Base-by-base conservation (phyloP, 2,329 filamentous ascomycete genomes). In the Tolypocladium ophioglossoides region DNA sequence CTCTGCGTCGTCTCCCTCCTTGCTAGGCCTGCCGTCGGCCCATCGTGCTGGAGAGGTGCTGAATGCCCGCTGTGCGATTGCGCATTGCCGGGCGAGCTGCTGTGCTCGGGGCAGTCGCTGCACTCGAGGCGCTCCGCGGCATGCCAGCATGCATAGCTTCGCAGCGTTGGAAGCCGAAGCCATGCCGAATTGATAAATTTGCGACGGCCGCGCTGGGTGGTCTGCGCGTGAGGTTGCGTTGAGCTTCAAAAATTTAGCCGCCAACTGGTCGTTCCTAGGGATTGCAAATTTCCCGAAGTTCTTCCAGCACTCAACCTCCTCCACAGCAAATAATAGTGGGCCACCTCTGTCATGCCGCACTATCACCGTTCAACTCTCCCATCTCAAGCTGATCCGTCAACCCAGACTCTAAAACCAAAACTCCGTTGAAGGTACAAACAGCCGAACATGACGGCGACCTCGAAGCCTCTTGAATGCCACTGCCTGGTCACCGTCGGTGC, bases 401-500 rank as follows among this genome's bases (percentile, higher is more conserved):
- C 24, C 32, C 27, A n/a, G 10, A 8, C 16, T 18, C 14, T 8
- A 16, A 18, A 38, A n/a, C 18, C 7, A n/a, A 38, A 10, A 8
- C 18, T 16, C 34, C 7, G 16, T n/a, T 20, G 18, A 20, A 11
- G 18, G 8, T n/a, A n/a, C 1, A 34, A 6, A 34, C 7, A 12
- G 12, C 27, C 27, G 24, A 48, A n/a, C 24, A 60, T 64, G 54
- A 47, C 35, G 9, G 47, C 55, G 39, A 37, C 35, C 1, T 48
- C 38, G 7, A 24, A 27, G 37, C 14, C 16, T 9, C 51, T 61
- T 20, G 55, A 66, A 30, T 66, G 69, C 37, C 66, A 74, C 52
- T 94, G 89, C 67, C 88, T 99, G 60, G 86, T 96, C 54, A 97
- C 94, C 0, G 87, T 96, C 34, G 94, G 94, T 54, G 92, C 94